phyloP scores from a whole-genome alignment of 1,284 basidiomycete genomes.

The Cutaneotrichosporon daszewskae region DNA sequence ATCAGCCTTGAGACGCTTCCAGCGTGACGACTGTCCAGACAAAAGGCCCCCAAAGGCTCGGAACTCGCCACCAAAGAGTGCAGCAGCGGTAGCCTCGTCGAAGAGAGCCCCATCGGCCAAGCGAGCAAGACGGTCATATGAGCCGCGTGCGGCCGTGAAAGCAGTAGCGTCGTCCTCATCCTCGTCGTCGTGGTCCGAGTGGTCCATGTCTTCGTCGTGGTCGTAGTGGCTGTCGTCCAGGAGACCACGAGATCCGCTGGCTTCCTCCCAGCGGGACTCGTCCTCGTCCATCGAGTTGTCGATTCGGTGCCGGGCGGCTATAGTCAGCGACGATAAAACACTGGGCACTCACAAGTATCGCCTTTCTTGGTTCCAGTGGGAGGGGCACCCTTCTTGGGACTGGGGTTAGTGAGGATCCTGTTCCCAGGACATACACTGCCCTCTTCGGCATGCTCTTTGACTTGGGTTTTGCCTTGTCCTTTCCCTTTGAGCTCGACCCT shows the following conservation, averaged over 20 bases:
- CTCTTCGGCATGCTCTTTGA: constrained; percentile 39
- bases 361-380: constrained; percentile 36
- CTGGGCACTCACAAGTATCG: constrained; percentile 23
- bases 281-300: constrained; percentile 61
- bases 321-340: constrained; percentile 2
- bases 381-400: constrained; percentile 25
- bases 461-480: constrained; percentile 28
- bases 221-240: constrained; percentile 48
- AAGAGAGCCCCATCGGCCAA: constrained; percentile 52
- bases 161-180: constrained; percentile 27
- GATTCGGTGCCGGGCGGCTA: constrained; percentile 55
- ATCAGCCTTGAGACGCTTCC: constrained; percentile 83
- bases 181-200: constrained; percentile 52
- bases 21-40: constrained; percentile 72
- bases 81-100: constrained; percentile 69
- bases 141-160: no score
- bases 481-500: constrained; percentile 21
- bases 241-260: constrained; percentile 18
- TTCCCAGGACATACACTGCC: no score
- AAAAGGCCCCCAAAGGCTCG: constrained; percentile 73
- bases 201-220: constrained; percentile 69
- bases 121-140: constrained; percentile 42
- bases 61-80: constrained; percentile 53
- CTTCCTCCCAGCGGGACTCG: constrained; percentile 36
- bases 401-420: constrained; percentile 13